These are phyloP conservation scores for Athelia sp. DNA, from an alignment of 1,284 basidiomycete genomes.

Conservation along the genomic window DNA sequence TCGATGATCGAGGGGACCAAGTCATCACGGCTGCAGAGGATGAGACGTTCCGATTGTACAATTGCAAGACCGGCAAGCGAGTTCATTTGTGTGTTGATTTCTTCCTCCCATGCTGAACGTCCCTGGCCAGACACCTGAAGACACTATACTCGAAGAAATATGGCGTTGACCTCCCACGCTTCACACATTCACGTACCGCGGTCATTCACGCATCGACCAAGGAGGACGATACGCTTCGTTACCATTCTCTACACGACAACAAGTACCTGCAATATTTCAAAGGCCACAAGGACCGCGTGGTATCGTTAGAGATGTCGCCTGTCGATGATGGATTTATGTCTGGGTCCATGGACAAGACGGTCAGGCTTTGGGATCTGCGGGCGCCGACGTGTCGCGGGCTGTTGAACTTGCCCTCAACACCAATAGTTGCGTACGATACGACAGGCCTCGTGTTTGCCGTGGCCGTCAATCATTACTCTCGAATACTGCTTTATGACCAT, in stretches of 20 bases:
- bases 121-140: constrained; percentile 58
- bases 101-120: constrained; percentile 20
- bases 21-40: constrained; percentile 90
- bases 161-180: constrained; percentile 89
- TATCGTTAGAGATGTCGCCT: constrained; percentile 90
- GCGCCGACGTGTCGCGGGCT: constrained; percentile 71
- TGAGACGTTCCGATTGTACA: constrained; percentile 89
- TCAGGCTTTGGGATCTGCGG: constrained; percentile 95
- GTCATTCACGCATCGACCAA: constrained; percentile 94
- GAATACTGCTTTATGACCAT: constrained; percentile 86
- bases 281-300: constrained; percentile 87
- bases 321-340: constrained; percentile 96
- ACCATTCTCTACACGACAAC: constrained; percentile 94
- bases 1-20: constrained; percentile 87
- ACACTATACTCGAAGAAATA: constrained; percentile 93
- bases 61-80: constrained; percentile 87
- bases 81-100: constrained; percentile 35
- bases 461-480: constrained; percentile 80
- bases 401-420: constrained; percentile 65
- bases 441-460: constrained; percentile 92
- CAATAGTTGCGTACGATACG: constrained; percentile 88
- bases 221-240: constrained; percentile 91
- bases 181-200: constrained; percentile 85
- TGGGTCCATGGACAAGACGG: constrained; percentile 88
- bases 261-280: constrained; percentile 94